phyloP scores from a whole-genome alignment of 352 stramenopile species.

The Blastocystis hominis region DNA sequence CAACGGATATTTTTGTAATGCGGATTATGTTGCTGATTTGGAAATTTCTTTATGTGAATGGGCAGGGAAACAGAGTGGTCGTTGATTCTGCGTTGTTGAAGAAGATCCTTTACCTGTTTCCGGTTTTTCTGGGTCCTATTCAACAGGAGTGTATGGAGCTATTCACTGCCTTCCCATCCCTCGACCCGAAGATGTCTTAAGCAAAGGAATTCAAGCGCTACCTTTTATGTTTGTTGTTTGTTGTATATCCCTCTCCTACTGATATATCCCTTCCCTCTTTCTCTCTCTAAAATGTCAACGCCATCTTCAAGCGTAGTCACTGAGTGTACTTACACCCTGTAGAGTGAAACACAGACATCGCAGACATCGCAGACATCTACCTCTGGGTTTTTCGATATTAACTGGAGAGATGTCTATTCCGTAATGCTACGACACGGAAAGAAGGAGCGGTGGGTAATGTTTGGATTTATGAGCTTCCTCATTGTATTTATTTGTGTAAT shows the following conservation, averaged over 20 bases:
- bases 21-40: not conserved
- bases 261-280: not conserved
- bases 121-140: not conserved
- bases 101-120: not conserved
- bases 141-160: not conserved
- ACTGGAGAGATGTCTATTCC: not conserved
- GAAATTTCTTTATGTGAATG: not conserved
- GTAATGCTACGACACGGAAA: not conserved
- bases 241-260: not conserved
- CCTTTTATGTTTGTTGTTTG: not conserved
- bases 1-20: not conserved
- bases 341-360: not conserved
- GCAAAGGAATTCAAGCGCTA: not conserved
- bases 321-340: not conserved
- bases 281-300: not conserved
- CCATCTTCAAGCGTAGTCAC: not conserved
- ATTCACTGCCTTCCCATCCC: not conserved
- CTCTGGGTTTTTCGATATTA: not conserved
- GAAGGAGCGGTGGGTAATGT: slow-evolving; percentile 3
- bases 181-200: not conserved
- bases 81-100: not conserved
- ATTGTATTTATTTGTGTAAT: not conserved
- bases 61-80: not conserved
- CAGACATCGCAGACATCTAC: not conserved
- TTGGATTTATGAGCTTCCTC: not conserved